Conservation (phyloP, 331 rosid species). For the Cydonia oblonga region DNA sequence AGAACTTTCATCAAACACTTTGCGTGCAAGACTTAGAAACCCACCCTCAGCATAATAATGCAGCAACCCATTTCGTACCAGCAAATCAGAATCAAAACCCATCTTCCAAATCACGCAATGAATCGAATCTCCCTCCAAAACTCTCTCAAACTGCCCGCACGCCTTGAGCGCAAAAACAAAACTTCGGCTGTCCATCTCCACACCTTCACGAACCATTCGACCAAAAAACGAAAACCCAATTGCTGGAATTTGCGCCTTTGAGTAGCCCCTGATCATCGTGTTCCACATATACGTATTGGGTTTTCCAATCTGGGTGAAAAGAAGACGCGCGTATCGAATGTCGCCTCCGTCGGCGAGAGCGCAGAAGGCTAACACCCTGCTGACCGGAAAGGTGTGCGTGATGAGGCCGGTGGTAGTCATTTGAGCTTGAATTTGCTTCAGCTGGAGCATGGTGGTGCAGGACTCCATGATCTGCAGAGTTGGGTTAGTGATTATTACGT, state of each 20-base stretch:
- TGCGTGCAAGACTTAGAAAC: constrained; percentile 26
- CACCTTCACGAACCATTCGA: constrained; percentile 13
- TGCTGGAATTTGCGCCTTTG: constrained; percentile 8
- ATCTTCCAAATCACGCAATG: constrained; percentile 25
- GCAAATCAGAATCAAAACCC: constrained; percentile 32
- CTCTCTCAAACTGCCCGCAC: constrained; percentile 7
- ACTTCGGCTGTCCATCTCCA: constrained; percentile 27
- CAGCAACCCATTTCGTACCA: constrained; percentile 35
- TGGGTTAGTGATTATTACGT: constrained; percentile 61
- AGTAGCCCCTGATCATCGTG: constrained; percentile 40
- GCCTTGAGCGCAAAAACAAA: constrained; percentile 28
- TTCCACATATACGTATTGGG: constrained; percentile 60
- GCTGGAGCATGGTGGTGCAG: constrained; percentile 54
- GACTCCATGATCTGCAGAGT: constrained; percentile 45
- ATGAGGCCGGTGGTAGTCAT: constrained; percentile 59
- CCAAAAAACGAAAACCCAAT: constrained; percentile 17
- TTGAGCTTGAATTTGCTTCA: constrained; percentile 72
- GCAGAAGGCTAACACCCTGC: constrained; percentile 67
- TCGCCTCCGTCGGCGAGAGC: constrained; percentile 53
- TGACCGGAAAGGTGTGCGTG: constrained; percentile 50
- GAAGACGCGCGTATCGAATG: constrained; percentile 29
- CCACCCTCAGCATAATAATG: constrained; percentile 25
- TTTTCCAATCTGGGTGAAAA: constrained; percentile 26
- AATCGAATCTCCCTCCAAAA: constrained; percentile 15
- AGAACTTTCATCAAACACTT: constrained; percentile 33